These are phyloP conservation scores for Pelargonium australe DNA, from an alignment of 441 rosid species.

Conservation along the genomic window DNA sequence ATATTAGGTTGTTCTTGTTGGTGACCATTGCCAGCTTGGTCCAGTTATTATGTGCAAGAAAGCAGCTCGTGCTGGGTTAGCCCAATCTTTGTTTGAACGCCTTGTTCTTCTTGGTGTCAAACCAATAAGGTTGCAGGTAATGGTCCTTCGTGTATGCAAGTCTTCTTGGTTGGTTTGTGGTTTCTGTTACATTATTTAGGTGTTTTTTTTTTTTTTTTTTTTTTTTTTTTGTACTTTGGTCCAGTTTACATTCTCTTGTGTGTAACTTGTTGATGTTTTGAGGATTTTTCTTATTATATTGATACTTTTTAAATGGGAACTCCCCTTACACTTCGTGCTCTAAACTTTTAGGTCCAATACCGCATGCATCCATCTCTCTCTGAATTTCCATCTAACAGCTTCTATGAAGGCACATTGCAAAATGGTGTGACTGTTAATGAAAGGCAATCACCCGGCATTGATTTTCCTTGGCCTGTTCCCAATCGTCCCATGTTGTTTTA, in stretches of 20 bases:
- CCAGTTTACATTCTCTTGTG: too few relatives aligned
- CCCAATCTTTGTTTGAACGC: conserved; percentile 97
- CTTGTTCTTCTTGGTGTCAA: conserved; percentile 94
- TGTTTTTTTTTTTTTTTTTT: background rate
- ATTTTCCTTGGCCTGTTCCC: conserved; percentile 99
- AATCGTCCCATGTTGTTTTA: conserved; percentile 97
- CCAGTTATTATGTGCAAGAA: conserved; percentile 99
- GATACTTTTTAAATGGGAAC: background rate
- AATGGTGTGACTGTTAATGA: conserved; percentile 97
- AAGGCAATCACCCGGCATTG: conserved; percentile 89
- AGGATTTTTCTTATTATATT: background rate
- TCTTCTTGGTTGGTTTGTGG: background rate
- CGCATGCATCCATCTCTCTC: conserved; percentile 99
- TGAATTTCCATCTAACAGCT: conserved; percentile 95
- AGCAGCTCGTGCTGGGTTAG: conserved; percentile 99
- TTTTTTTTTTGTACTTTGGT: background rate
- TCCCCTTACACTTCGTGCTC: conserved; percentile 1
- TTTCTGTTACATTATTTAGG: background rate
- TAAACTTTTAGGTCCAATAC: conserved; percentile 72
- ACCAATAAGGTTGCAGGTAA: conserved; percentile 98
- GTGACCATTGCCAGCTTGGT: conserved; percentile 99
- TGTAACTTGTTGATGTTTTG: background rate
- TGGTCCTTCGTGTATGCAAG: conserved; percentile 1
- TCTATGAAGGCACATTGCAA: conserved; percentile 96
- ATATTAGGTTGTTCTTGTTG: conserved; percentile 85